phyloP scores from a whole-genome alignment of 2,329 filamentous ascomycete genomes.

The Ophiostoma sp. region DNA sequence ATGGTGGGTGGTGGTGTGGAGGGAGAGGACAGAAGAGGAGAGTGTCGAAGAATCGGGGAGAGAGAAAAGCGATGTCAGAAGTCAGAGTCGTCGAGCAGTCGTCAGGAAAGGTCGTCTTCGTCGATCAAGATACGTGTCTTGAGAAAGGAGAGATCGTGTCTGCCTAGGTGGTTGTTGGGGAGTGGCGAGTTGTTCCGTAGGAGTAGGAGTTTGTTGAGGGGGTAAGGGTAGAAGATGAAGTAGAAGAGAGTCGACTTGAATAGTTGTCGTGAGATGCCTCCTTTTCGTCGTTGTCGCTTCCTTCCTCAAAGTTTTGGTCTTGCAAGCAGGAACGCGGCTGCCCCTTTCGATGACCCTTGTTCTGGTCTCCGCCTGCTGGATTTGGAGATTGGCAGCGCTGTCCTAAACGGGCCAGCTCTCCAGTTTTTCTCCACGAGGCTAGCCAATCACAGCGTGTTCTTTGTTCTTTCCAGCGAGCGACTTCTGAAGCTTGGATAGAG shows the following conservation, averaged over 20 bases:
- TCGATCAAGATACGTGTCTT: conserved; percentile 21
- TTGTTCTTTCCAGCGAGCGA: not conserved
- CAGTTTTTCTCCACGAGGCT: conserved; percentile 13
- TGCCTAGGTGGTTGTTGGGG: conserved; percentile 1
- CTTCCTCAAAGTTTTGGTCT: not conserved
- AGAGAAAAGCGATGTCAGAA: not conserved
- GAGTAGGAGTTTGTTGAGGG: not conserved
- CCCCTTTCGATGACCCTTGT: not conserved
- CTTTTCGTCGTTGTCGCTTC: conserved; percentile 3
- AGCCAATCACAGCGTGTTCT: conserved; percentile 11
- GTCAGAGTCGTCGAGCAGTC: too few species aligned
- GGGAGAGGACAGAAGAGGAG: not conserved
- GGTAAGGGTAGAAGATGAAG: not conserved
- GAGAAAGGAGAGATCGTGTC: not conserved
- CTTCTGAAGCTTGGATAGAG: not conserved
- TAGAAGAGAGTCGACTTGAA: not conserved
- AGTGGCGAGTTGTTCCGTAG: not conserved
- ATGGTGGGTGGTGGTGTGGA: conserved; percentile 46
- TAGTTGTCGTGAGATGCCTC: not conserved
- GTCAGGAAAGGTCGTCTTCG: too few species aligned
- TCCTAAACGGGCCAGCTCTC: conserved; percentile 20
- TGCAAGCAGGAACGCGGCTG: not conserved
- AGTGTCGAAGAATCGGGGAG: not conserved
- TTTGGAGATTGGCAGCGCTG: not conserved
- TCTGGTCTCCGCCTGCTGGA: not conserved